Evolutionary conservation across 768 basidiomycete species (phyloP).

Genomic region (Boletus reticulatus): DNA sequence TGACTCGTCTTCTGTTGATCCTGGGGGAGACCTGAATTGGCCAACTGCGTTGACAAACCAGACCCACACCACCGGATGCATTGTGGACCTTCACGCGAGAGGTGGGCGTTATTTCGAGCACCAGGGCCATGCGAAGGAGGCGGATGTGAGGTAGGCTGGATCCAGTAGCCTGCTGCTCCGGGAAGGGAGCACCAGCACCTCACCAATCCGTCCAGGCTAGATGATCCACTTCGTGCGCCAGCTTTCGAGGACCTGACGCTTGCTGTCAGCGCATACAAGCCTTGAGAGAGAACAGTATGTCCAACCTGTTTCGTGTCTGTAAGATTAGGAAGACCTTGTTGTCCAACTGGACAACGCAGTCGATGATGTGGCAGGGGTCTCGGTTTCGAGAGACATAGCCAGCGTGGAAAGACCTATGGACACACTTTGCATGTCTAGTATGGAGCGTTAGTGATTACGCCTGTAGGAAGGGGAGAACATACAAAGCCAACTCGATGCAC

Average conservation of each 20-base stretch:
- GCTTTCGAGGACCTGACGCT: slow-evolving; percentile 69
- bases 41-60: too few species aligned
- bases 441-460: not conserved
- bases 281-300: not conserved
- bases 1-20: too few species aligned
- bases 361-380: slow-evolving; percentile 75
- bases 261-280: too few species aligned
- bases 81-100: too few species aligned
- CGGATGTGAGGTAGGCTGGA: too few species aligned
- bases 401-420: slow-evolving; percentile 62
- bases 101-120: too few species aligned
- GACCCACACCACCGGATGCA: too few species aligned
- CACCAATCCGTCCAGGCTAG: slow-evolving; percentile 67
- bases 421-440: slow-evolving; percentile 30
- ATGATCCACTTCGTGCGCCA: slow-evolving; percentile 86
- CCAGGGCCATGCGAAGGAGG: too few species aligned
- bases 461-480: too few species aligned
- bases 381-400: too few species aligned
- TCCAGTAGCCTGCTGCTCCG: slow-evolving; percentile 35
- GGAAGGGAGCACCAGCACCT: slow-evolving; percentile 54
- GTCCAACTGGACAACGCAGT: slow-evolving; percentile 85
- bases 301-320: slow-evolving; percentile 79
- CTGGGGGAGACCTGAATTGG: too few species aligned
- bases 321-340: slow-evolving; percentile 83
- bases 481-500: too few species aligned